phyloP scores from a whole-genome alignment of 1,284 basidiomycete genomes.

The Ustanciosporium gigantosporum region DNA sequence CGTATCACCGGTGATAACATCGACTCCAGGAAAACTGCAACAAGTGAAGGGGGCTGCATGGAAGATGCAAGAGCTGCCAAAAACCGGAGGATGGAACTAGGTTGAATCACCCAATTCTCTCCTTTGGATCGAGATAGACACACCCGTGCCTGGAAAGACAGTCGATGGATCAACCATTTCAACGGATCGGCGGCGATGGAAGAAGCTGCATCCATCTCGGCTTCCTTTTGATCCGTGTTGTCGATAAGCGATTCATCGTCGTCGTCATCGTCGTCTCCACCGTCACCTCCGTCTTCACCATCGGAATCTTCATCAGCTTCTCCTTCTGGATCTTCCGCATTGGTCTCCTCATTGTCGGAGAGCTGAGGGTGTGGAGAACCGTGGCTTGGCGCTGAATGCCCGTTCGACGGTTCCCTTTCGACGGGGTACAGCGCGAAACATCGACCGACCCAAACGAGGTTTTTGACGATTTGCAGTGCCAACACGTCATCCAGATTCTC shows the following conservation, averaged over 20 bases:
- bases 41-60: conserved; percentile 8
- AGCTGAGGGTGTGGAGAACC: background rate
- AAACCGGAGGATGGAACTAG: conserved; percentile 74
- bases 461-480: conserved; percentile 86
- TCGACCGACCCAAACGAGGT: conserved; percentile 87
- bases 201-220: conserved; percentile 13
- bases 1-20: conserved; percentile 85
- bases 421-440: conserved; percentile 43
- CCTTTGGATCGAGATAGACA: conserved; percentile 55
- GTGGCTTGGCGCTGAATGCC: no score
- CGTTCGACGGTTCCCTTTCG: conserved; percentile 1
- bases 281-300: conserved; percentile 8
- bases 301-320: conserved; percentile 7
- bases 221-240: conserved; percentile 41
- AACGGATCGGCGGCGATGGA: conserved; percentile 67
- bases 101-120: conserved; percentile 74
- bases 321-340: conserved; percentile 1
- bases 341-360: background rate
- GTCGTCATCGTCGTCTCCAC: conserved; percentile 11
- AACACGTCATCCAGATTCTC: conserved; percentile 76
- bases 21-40: conserved; percentile 77
- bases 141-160: conserved; percentile 78
- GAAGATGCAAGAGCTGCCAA: conserved; percentile 36
- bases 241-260: conserved; percentile 23
- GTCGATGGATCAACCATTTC: conserved; percentile 88